Evolutionary conservation across 805 yeast species (phyloP), one percentile per base, ranked within the genome.

Genomic region (Candida stauntonica): DNA sequence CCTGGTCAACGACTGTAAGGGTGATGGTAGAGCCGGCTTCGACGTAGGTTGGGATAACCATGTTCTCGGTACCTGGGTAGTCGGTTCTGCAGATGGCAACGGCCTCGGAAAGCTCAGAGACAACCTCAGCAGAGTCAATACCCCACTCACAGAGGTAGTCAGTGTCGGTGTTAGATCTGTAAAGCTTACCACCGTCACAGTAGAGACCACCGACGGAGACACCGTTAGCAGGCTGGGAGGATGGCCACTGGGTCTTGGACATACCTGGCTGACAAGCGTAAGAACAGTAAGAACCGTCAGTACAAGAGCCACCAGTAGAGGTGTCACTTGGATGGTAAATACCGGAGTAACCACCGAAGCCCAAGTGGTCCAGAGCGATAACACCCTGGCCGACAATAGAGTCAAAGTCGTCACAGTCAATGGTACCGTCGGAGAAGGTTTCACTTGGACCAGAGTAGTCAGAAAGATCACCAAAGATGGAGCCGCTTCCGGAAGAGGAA

Each of bases 211-310:
- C 98, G 48, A 91, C 78, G 29, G 96, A 83, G 38, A 81, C 84
- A 69, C 97, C 97, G 63, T 70, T 75, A 39, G 82, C 48, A 34
- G 97, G 97, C 72, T 91, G 98, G 38, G 61, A 48, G 29, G 81
- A 66, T 46, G 98, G 98, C 95, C 95, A 91, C 71, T 91, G 98
- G 38, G 96, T 87, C 79, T 91, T 91, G 58, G 96, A 86, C 95
- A 86, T 86, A 75, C 98, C 98, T 31, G 96, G 79, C 70, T 87
- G 94, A 73, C 98, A 91, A 43, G 97, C 95, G 67, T 91, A 91
- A 41, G 97, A 91, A 70, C 99, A 91, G 79, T 86, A 87, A 57
- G 77, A 77, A 42, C 97, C 98, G 52, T 89, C 96, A 47, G 69
- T 62, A 73, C 99, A 91, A 33, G 74, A 56, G 33, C 69, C 62